A percentile compares a stretch with the other conserved stretches of the same genome.
Evolutionary conservation across 805 yeast species (phyloP).

Genomic region (Myxozyma kluyveri): DNA sequence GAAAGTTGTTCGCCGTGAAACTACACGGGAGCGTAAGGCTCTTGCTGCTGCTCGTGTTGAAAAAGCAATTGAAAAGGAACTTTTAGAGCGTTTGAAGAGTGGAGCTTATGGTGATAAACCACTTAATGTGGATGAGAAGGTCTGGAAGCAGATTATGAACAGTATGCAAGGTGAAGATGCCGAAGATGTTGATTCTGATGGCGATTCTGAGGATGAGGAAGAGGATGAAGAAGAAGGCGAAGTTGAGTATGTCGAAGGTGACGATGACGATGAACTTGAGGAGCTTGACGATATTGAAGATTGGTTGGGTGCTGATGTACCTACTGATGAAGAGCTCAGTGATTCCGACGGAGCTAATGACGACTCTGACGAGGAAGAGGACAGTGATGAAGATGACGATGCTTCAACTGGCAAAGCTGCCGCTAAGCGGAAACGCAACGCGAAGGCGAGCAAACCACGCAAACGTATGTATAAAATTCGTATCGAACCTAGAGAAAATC

Average conservation of each 20-base stretch:
- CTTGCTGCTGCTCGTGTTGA: slow-evolving; percentile 95
- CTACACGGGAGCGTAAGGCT: slow-evolving; percentile 93
- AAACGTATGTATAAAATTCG: slow-evolving; percentile 15
- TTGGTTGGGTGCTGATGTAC: slow-evolving; percentile 61
- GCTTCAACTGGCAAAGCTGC: slow-evolving; percentile 36
- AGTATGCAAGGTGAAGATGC: slow-evolving; percentile 61
- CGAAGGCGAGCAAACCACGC: slow-evolving; percentile 14
- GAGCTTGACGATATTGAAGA: slow-evolving; percentile 92
- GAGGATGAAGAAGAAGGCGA: slow-evolving; percentile 60
- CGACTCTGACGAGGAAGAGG: slow-evolving; percentile 35
- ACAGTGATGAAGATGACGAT: slow-evolving; percentile 42
- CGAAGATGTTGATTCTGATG: slow-evolving; percentile 54
- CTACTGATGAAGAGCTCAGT: slow-evolving; percentile 28
- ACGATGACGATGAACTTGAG: slow-evolving; percentile 56
- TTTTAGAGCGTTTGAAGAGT: slow-evolving; percentile 88
- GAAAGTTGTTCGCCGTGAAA: slow-evolving; percentile 92
- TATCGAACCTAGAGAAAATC: background rate
- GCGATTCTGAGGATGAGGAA: slow-evolving; percentile 49
- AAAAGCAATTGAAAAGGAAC: slow-evolving; percentile 92
- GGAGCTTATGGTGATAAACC: slow-evolving; percentile 99
- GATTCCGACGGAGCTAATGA: slow-evolving; percentile 38
- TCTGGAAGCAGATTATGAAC: slow-evolving; percentile 92
- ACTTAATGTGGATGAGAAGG: slow-evolving; percentile 88
- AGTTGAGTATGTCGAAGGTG: slow-evolving; percentile 86
- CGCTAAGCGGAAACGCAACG: slow-evolving; percentile 46